Evolutionary conservation across 2,329 filamentous ascomycete species (phyloP), one percentile per base, ranked within the genome.

Genomic region (Teratosphaeriaceae sp.): DNA sequence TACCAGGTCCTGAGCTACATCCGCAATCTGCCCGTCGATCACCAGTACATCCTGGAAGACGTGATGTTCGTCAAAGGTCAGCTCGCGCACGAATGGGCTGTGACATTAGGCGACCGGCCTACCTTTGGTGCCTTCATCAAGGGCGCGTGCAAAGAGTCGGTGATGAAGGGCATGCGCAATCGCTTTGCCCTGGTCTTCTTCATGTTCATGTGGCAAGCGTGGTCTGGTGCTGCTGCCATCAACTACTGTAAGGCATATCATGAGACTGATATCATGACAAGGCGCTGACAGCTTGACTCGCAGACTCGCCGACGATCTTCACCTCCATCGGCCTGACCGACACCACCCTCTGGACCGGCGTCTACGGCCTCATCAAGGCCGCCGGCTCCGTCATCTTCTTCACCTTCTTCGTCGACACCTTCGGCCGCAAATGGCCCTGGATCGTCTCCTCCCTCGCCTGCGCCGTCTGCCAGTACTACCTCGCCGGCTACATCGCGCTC

Each of bases 311-410:
- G 3, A 73, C 77, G 50, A 76, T 75, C 57, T 76, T 77, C 54
- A 67, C 67, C n/a, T 58, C 75, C 0, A 65, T 76, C 7, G 70
- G 75, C 11, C 70, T 70, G 6, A 54, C 59, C 13, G 47, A 51
- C 22, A 67, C 65, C 1, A 64, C 66, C 31, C 62, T 77, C 5
- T 55, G 76, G 6, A 75, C 72, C 0, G 73, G 70, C 3, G 71
- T 76, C 40, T 76, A 76, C 49, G 74, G 73, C 9, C 70, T 68
- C 2, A 62, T 76, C 45, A 77, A 77, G 50, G 72, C 76, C 11
- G 53, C 64, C 3, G 70, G 72, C 11, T 76, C 73, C 42, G 61
- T 67, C 0, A 43, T 66, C 15, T 77, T 78, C 41, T 69, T 78
- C n/a, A 45, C 74, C 13, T 70, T 73, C 45, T 62, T 77, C 30